Base-by-base conservation (phyloP, 1,284 basidiomycete species). In the Sanguinoderma infundibulare region DNA sequence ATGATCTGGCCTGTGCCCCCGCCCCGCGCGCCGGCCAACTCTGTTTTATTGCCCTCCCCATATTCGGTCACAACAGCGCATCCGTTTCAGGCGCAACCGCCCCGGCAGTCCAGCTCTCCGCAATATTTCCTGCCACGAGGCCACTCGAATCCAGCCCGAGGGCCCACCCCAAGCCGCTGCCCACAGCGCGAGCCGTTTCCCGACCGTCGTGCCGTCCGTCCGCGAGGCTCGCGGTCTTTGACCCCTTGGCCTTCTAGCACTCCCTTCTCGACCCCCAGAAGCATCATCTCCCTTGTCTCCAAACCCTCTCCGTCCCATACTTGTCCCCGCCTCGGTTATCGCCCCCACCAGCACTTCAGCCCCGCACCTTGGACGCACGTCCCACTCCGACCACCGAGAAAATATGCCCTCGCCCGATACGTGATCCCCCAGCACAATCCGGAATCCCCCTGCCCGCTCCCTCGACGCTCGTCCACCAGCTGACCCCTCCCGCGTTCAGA, bases 121-220 rank as follows among this genome's bases (percentile, higher is more conserved):
- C 65, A 66, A 66, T 66, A 63, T 56, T 46, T 39, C 44, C 51
- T 17, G 42, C 53, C 64, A 63, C 64, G 61, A 60, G 64, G 59
- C 56, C 17, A 12, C 5, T 9, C 52, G 12, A 36, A n/a, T 20
- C n/a, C 32, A 15, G 12, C 40, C 36, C 35, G 35, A 10, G 30
- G 26, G 40, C 55, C 55, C 32, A 26, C 20, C 6, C 35, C 28
- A 36, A 26, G 36, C 22, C 47, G 10, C 5, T 26, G 49, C 30
- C 14, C 22, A 12, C 50, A 28, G 47, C 32, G n/a, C 22, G 9
- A 44, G 6, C 10, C 10, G 34, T 35, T 15, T 38, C 30, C 28
- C 55, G 22, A 28, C 14, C 24, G 30, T 44, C 55, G 32, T 22
- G 35, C 20, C 35, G 40, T 57, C 34, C 42, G 46, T n/a, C 35